Evolutionary conservation across 1,139 yeast species (phyloP), one percentile per base, ranked within the genome.

Genomic region (Geotrichum reessii): DNA sequence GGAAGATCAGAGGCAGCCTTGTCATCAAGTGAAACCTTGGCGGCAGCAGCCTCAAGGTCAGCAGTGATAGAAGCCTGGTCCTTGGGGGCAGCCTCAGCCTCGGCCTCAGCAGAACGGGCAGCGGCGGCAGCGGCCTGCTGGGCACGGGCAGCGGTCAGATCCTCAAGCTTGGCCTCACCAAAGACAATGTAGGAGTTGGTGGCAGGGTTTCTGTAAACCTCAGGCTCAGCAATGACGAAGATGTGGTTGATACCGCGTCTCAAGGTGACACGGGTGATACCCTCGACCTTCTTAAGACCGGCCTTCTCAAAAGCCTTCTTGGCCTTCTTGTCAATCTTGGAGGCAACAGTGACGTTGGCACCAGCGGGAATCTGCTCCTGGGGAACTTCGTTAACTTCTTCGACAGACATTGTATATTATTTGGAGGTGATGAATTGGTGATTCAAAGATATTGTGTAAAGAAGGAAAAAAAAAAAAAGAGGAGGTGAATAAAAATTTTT

Each of bases 271-370:
- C 99, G 88, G 76, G 89, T 80, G 74, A 93, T 88, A 69, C 96
- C 97, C 74, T 87, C 86, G 73, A 93, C 83, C 79, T 84, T 90
- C 84, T 89, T 90, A 78, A 93, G 83, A 76, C 88, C 90, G 71
- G 92, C 84, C 81, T 92, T 92, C 79, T 85, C 80, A 79, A 93
- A 86, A 73, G 86, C 78, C 74, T 87, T 92, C 81, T 95, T 87
- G 72, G 99, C 97, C 81, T 92, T 91, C 84, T 89, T 88, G 81
- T 92, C 97, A 78, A 89, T 87, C 80, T 87, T 89, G 74, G 93
- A 81, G 78, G 87, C 80, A 75, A 92, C 82, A 73, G 86, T 80
- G 73, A 91, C 93, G 75, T 85, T 85, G 70, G 97, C 87, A 22
- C 54, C 54, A 19, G 42, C 37, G 40, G 54, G 48, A 21, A 51